Evolutionary conservation across 352 stramenopile species (phyloP).

Genomic region (Phytophthora vignae): DNA sequence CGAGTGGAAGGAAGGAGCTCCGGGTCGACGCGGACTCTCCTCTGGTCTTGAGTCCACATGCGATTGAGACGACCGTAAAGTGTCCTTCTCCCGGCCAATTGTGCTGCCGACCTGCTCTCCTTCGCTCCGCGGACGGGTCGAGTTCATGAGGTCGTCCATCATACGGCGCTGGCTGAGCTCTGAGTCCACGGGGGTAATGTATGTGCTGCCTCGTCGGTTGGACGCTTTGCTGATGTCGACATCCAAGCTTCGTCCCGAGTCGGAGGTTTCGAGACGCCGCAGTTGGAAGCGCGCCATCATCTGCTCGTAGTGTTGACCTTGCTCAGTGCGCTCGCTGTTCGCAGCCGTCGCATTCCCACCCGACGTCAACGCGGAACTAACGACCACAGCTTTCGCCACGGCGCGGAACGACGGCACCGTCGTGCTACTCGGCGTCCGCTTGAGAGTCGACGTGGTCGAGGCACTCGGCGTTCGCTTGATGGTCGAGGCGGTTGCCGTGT

Average conservation of each 20-base stretch:
- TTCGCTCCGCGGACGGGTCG: conserved; percentile 19
- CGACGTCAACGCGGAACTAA: conserved; percentile 4
- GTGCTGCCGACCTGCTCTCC: conserved; percentile 20
- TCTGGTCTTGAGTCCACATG: conserved; percentile 18
- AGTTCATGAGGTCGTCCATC: conserved; percentile 27
- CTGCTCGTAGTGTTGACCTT: conserved; percentile 48
- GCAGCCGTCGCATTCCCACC: conserved; percentile 9
- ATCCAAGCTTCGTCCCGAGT: conserved; percentile 13
- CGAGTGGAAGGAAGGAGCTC: conserved; percentile 25
- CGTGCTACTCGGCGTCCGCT: conserved; percentile 19
- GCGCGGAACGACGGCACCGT: conserved; percentile 13
- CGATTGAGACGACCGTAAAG: conserved; percentile 16
- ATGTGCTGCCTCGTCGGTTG: conserved; percentile 17
- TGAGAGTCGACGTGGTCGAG: conserved; percentile 13
- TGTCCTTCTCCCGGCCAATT: conserved; percentile 10
- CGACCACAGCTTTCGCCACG: conserved; percentile 24
- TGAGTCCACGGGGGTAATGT: conserved; percentile 20
- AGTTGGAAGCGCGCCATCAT: conserved; percentile 68
- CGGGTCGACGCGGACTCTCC: conserved; percentile 26
- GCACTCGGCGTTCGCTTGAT: conserved; percentile 19
- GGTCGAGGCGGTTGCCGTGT: not conserved
- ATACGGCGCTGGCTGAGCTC: conserved; percentile 22
- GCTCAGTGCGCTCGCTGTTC: conserved; percentile 2
- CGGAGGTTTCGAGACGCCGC: conserved; percentile 31
- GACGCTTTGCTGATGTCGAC: not conserved